Evolutionary conservation across 495 filamentous ascomycete genomes (phyloP).

Genomic region (Penicillium cosmopolitanum): DNA sequence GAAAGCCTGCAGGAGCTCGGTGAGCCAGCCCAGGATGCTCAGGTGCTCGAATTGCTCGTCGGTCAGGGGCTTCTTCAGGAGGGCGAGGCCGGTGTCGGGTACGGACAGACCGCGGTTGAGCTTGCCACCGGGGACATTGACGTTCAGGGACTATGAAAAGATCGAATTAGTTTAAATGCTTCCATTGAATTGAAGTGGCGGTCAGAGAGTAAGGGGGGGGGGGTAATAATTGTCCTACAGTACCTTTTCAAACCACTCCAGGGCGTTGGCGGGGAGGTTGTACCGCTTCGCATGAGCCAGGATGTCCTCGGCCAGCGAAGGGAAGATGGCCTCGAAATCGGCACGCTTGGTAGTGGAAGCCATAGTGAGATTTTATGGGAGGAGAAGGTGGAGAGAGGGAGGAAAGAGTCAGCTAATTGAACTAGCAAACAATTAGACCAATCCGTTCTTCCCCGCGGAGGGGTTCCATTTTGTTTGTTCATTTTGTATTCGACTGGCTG

Average conservation of each 20-base stretch:
- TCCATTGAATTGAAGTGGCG: not conserved
- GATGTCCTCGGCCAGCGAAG: slow-evolving; percentile 75
- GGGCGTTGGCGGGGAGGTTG: slow-evolving; percentile 76
- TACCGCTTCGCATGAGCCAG: slow-evolving; percentile 74
- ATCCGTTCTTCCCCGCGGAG: slow-evolving; percentile 16
- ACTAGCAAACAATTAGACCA: slow-evolving; percentile 8
- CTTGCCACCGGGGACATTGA: slow-evolving; percentile 92
- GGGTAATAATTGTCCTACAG: slow-evolving; percentile 12
- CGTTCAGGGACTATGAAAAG: slow-evolving; percentile 65
- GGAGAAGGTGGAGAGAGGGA: not conserved
- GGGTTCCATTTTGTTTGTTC: slow-evolving; percentile 6
- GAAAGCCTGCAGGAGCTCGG: slow-evolving; percentile 96
- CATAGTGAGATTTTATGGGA: slow-evolving; percentile 46
- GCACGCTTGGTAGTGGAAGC: slow-evolving; percentile 68
- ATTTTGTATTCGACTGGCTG: not conserved
- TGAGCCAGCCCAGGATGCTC: slow-evolving; percentile 91
- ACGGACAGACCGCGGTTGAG: slow-evolving; percentile 99
- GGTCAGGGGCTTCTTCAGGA: slow-evolving; percentile 71
- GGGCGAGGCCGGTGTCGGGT: slow-evolving; percentile 81
- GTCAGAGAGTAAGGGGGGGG: no score
- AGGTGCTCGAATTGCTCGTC: slow-evolving; percentile 82
- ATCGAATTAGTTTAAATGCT: not conserved
- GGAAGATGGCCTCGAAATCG: slow-evolving; percentile 90
- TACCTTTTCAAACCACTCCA: slow-evolving; percentile 90
- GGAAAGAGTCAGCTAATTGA: not conserved